Percentiles rank a stretch among this genome's conserved stretches.
Evolutionary conservation across 1,284 basidiomycete species (phyloP).

Genomic region (Fomes fomentarius): DNA sequence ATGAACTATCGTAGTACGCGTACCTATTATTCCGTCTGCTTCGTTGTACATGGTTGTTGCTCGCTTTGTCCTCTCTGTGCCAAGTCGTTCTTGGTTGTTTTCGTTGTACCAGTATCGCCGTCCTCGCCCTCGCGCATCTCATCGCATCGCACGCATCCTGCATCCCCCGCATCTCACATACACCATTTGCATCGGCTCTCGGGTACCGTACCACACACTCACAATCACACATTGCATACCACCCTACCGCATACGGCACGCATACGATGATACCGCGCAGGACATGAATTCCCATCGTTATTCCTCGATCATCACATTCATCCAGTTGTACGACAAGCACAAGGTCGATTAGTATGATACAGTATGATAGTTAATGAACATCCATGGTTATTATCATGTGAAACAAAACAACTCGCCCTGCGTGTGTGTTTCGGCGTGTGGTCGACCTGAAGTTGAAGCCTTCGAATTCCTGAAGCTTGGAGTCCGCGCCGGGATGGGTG

Average conservation of each 20-base stretch:
- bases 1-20: slow-evolving; percentile 16
- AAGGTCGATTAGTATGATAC: slow-evolving; percentile 12
- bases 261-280: slow-evolving; percentile 17
- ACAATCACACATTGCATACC: too few species aligned
- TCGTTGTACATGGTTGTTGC: slow-evolving; percentile 15
- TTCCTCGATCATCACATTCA: neutral
- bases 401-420: too few species aligned
- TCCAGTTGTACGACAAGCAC: slow-evolving; percentile 8
- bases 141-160: slow-evolving; percentile 1
- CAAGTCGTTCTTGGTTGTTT: slow-evolving; percentile 17
- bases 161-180: neutral
- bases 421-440: too few species aligned
- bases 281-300: slow-evolving; percentile 2
- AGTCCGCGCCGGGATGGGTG: too few species aligned
- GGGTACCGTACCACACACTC: slow-evolving; percentile 6
- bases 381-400: neutral
- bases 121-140: neutral
- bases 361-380: slow-evolving; percentile 12
- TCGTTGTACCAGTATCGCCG: slow-evolving; percentile 13
- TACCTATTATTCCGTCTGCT: slow-evolving; percentile 14
- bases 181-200: slow-evolving; percentile 4
- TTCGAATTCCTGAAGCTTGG: neutral
- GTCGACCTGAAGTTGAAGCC: neutral
- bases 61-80: slow-evolving; percentile 11
- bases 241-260: slow-evolving; percentile 9